phyloP scores from a whole-genome alignment of 1,139 yeast species.

The Kazachstania sp. region DNA sequence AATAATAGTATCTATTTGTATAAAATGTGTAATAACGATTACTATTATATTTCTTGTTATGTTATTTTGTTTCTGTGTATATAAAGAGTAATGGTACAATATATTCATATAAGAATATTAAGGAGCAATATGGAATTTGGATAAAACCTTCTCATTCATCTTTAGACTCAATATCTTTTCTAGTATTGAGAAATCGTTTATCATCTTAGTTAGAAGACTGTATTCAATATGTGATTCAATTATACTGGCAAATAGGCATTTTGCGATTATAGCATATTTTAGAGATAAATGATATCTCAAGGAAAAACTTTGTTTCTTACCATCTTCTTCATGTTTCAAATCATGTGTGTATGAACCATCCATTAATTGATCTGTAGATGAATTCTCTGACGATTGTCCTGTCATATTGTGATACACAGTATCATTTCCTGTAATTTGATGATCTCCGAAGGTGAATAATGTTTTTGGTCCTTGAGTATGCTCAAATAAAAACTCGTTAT shows the following conservation, averaged over 20 bases:
- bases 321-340: background rate
- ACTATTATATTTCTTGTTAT: background rate
- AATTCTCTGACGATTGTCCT: background rate
- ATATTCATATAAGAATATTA: background rate
- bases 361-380: background rate
- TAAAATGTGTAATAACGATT: background rate
- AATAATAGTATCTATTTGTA: background rate
- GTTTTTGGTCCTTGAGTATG: background rate
- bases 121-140: conserved; percentile 5
- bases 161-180: conserved; percentile 15
- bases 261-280: conserved; percentile 24
- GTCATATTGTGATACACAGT: background rate
- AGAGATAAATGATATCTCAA: conserved; percentile 28
- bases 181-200: conserved; percentile 18
- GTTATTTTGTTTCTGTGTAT: background rate
- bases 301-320: conserved; percentile 23
- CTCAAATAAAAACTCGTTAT: conserved; percentile 11
- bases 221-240: conserved; percentile 24
- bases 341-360: background rate
- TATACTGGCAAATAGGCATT: conserved; percentile 22
- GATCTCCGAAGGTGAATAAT: background rate
- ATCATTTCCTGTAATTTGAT: background rate
- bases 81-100: background rate
- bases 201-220: conserved; percentile 23
- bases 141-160: conserved; percentile 4